phyloP scores from a whole-genome alignment of 1,284 basidiomycete species.

The Trichosporon sp. region DNA sequence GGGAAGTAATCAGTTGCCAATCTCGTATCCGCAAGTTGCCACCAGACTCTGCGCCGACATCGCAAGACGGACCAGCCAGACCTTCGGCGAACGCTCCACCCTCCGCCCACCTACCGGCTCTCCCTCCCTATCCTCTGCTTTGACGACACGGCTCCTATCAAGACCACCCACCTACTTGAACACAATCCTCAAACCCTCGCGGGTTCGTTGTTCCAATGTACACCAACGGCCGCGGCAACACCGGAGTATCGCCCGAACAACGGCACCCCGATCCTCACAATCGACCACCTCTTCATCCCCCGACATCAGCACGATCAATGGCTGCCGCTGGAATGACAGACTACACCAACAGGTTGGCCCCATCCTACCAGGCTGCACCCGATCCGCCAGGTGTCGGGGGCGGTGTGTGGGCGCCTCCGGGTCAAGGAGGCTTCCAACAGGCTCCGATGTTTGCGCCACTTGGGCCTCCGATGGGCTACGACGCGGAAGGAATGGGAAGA shows the following conservation, averaged over 20 bases:
- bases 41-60: not conserved
- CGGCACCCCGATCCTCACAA: not conserved
- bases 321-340: not conserved
- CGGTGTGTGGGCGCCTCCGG: not conserved
- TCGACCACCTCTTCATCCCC: not conserved
- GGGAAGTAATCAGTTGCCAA: not conserved
- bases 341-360: constrained; percentile 2
- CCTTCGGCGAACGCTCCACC: constrained; percentile 1
- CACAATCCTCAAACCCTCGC: not conserved
- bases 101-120: not conserved
- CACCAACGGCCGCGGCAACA: not conserved
- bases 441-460: not conserved
- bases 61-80: not conserved
- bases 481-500: not conserved
- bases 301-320: not conserved
- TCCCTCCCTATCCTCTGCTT: not conserved
- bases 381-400: not conserved
- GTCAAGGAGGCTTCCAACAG: not conserved
- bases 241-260: constrained; percentile 1
- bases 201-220: constrained; percentile 1
- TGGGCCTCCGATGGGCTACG: not conserved
- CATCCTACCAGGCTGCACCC: not conserved
- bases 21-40: not conserved
- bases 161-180: not conserved
- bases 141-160: not conserved